phyloP scores from a whole-genome alignment of 768 basidiomycete species.

The Tulasnella sp. region DNA sequence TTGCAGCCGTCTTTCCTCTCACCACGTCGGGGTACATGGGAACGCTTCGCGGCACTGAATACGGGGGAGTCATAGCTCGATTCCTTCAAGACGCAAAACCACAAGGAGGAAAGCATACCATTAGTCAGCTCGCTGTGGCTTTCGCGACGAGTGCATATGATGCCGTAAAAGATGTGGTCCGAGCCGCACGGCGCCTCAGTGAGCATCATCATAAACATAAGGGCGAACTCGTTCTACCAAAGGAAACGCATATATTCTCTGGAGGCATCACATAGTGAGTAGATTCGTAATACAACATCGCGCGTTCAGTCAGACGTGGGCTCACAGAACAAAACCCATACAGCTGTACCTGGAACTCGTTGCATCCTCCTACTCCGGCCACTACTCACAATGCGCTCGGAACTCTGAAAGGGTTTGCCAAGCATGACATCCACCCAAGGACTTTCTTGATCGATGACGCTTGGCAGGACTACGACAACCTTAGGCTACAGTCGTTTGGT shows the following conservation, averaged over 20 bases:
- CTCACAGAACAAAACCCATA: neutral
- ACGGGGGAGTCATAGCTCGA: slow-evolving; percentile 6
- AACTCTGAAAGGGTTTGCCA: neutral
- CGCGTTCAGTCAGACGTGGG: neutral
- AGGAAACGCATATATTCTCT: slow-evolving; percentile 11
- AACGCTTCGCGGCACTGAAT: slow-evolving; percentile 11
- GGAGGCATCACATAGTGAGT: slow-evolving; percentile 15
- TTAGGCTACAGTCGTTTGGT: slow-evolving; percentile 14
- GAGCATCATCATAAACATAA: too few relatives aligned
- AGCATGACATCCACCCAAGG: slow-evolving; percentile 8
- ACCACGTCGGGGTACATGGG: slow-evolving; percentile 15
- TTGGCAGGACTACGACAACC: slow-evolving; percentile 15
- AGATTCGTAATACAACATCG: neutral
- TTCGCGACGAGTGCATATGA: slow-evolving; percentile 8
- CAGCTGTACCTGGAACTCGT: slow-evolving; percentile 16
- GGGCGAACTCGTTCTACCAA: neutral
- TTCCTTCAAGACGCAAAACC: slow-evolving; percentile 13
- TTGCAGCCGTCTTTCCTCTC: slow-evolving; percentile 12
- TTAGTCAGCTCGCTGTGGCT: slow-evolving; percentile 4
- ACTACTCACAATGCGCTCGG: slow-evolving; percentile 11
- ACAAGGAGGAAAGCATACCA: neutral
- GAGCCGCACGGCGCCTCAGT: neutral
- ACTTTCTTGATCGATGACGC: slow-evolving; percentile 18
- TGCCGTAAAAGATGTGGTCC: slow-evolving; percentile 11
- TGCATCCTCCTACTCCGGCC: slow-evolving; percentile 12